These are phyloP conservation scores for Pyrus pyrifolia DNA, from an alignment of 306 rosid genomes.

Conservation along the genomic window DNA sequence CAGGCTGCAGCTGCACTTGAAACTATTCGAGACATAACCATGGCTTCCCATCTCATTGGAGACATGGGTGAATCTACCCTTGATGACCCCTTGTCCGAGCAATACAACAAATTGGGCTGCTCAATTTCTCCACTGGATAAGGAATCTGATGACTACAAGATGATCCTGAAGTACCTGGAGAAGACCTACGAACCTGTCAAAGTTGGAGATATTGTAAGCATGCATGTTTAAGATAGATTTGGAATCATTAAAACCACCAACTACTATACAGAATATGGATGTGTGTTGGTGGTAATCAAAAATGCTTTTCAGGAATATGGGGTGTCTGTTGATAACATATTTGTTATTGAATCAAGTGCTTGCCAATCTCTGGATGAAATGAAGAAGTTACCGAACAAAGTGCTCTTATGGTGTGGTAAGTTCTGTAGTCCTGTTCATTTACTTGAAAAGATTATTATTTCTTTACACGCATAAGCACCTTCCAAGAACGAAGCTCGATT, in stretches of 20 bases:
- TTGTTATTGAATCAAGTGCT: conserved; percentile 40
- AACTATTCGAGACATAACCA: conserved; percentile 56
- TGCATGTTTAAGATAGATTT: not conserved
- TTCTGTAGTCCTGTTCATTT: not conserved
- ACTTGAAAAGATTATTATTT: not conserved
- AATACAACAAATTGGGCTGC: conserved; percentile 56
- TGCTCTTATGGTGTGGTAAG: conserved; percentile 90
- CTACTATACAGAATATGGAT: no score
- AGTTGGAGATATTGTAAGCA: conserved; percentile 64
- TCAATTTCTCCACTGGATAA: conserved; percentile 53
- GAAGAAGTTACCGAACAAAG: conserved; percentile 63
- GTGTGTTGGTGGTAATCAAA: not conserved
- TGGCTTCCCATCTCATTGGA: conserved; percentile 67
- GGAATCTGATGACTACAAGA: conserved; percentile 50
- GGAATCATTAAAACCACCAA: not conserved
- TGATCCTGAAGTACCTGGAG: conserved; percentile 73
- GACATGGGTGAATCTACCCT: conserved; percentile 70
- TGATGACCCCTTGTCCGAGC: conserved; percentile 68
- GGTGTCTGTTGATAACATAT: conserved; percentile 54
- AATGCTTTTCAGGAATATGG: conserved; percentile 57
- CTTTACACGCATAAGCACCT: not conserved
- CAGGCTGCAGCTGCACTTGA: conserved; percentile 79
- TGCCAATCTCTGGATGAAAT: conserved; percentile 59
- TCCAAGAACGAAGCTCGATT: no score
- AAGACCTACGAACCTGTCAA: conserved; percentile 67